Evolutionary conservation across 1,284 basidiomycete species (phyloP).

Genomic region (Leucocoprinus gongylophorus): DNA sequence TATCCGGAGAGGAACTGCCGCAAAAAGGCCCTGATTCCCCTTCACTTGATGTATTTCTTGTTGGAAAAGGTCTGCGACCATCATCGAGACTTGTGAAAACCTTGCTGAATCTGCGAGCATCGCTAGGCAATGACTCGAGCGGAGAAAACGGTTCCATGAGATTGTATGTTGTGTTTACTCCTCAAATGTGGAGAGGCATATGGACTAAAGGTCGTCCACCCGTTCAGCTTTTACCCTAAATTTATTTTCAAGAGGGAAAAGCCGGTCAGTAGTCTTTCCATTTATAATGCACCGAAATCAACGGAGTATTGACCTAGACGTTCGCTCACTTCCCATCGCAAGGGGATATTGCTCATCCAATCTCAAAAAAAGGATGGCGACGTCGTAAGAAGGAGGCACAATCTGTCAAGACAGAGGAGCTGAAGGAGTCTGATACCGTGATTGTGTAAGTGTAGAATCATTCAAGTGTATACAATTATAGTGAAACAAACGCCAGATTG

Average conservation of each 20-base stretch:
- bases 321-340: neutral
- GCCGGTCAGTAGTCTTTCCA: neutral
- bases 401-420: conserved; percentile 4
- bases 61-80: neutral
- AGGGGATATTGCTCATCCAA: neutral
- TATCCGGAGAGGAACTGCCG: neutral
- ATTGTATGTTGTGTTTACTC: neutral
- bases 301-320: neutral
- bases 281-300: neutral
- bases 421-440: conserved; percentile 8
- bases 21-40: neutral
- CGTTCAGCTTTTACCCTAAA: neutral
- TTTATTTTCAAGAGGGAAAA: neutral
- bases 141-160: neutral
- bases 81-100: neutral
- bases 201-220: neutral
- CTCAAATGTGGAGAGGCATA: neutral
- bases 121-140: neutral
- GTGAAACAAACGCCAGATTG: conserved; percentile 10
- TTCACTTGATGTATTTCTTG: neutral
- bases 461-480: neutral
- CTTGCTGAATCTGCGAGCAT: neutral
- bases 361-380: neutral
- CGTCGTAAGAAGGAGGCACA: neutral
- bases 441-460: conserved; percentile 1